phyloP scores from a whole-genome alignment of 73 alveolate genomes.

The Paramecium biaurelia region DNA sequence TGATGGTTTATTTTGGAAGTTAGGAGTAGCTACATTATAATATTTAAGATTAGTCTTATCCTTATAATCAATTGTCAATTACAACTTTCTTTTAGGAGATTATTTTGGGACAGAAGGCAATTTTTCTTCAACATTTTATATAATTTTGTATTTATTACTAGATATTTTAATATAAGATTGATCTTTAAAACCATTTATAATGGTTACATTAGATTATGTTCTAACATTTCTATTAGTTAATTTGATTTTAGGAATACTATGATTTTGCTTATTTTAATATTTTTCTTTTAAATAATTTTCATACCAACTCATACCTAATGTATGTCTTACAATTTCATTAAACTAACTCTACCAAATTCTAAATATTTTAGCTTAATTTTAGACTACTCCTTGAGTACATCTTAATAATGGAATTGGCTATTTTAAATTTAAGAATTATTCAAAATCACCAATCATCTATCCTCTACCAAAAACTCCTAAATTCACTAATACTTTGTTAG shows the following conservation, averaged over 20 bases:
- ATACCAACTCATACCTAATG: background rate
- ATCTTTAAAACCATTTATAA: background rate
- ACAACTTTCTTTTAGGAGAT: background rate
- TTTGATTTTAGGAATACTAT: background rate
- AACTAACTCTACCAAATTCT: background rate
- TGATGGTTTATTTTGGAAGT: background rate
- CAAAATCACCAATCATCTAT: background rate
- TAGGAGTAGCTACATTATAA: background rate
- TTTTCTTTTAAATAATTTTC: background rate
- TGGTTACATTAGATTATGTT: background rate
- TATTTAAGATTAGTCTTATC: background rate
- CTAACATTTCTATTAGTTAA: background rate
- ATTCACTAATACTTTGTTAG: background rate
- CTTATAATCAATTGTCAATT: background rate
- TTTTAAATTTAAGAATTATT: background rate
- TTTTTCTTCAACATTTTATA: background rate
- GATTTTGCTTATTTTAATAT: background rate
- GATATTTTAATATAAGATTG: background rate
- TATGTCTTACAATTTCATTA: background rate
- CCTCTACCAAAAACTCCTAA: constrained; percentile 17
- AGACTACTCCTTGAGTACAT: background rate
- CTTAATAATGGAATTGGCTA: background rate
- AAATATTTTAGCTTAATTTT: background rate
- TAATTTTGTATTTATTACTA: background rate
- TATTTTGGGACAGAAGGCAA: background rate